A percentile compares a stretch with the other conserved stretches of the same genome.
Evolutionary conservation across 176 grass and related monocot species (phyloP).

Genomic region (Aegilops longissima): DNA sequence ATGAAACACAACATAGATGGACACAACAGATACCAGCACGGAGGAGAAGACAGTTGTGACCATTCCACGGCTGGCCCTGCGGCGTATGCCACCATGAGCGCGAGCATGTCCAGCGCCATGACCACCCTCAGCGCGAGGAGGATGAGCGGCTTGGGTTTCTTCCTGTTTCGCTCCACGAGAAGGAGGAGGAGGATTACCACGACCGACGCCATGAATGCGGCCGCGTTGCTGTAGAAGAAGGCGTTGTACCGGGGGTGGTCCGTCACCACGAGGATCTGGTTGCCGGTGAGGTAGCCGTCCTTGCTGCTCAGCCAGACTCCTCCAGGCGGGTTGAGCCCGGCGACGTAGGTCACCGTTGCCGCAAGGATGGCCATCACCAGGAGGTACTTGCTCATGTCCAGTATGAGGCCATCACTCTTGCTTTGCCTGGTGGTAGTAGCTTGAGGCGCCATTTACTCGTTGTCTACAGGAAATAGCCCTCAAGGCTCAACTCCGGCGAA

Average conservation of each 20-base stretch:
- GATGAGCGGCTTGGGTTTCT: not conserved
- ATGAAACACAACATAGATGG: not conserved
- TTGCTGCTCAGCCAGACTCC: slow-evolving; percentile 26
- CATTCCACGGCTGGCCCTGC: not conserved
- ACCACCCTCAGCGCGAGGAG: not conserved
- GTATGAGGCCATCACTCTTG: not conserved
- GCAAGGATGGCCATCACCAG: slow-evolving; percentile 31
- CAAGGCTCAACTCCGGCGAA: too few relatives aligned
- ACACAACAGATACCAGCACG: not conserved
- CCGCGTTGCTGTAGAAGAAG: slow-evolving; percentile 28
- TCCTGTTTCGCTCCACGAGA: not conserved
- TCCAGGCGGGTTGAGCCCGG: slow-evolving; percentile 41
- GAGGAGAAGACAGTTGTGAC: slow-evolving; percentile 1
- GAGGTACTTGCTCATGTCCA: slow-evolving; percentile 16
- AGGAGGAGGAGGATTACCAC: slow-evolving; percentile 23
- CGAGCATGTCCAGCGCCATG: slow-evolving; percentile 11
- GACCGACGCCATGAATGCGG: slow-evolving; percentile 11
- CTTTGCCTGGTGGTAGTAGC: not conserved
- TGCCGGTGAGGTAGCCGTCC: slow-evolving; percentile 27
- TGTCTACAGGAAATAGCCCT: too few relatives aligned
- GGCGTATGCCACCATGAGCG: slow-evolving; percentile 11
- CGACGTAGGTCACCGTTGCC: slow-evolving; percentile 30
- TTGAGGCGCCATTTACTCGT: too few relatives aligned
- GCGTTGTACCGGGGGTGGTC: not conserved
- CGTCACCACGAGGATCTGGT: slow-evolving; percentile 15